Evolutionary conservation across 495 filamentous ascomycete species (phyloP).

Genomic region (Aspergillus avenaceus): DNA sequence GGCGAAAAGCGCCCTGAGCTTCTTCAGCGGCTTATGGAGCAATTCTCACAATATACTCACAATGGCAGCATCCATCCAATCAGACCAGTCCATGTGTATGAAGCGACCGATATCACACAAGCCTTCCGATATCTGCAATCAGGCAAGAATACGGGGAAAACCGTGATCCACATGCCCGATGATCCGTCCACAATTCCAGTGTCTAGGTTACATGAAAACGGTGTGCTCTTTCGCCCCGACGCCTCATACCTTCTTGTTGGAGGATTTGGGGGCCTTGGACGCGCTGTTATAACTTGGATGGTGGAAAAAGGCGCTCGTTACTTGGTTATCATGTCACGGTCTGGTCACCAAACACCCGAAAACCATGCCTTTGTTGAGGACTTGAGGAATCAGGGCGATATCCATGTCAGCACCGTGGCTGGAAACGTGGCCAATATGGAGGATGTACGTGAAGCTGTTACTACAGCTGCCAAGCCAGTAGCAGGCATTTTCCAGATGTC

Average conservation of each 20-base stretch:
- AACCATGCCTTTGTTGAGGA: not conserved
- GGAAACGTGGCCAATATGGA: conserved; percentile 7
- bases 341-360: conserved; percentile 15
- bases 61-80: not conserved
- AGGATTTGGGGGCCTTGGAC: conserved; percentile 53
- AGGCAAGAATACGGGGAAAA: conserved; percentile 29
- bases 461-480: conserved; percentile 1
- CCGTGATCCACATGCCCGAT: conserved; percentile 14
- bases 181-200: not conserved
- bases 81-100: conserved; percentile 11
- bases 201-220: not conserved
- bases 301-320: conserved; percentile 48
- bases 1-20: not conserved
- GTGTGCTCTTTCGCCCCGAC: conserved; percentile 7
- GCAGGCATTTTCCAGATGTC: conserved; percentile 21
- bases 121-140: conserved; percentile 47
- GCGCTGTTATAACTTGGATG: conserved; percentile 53
- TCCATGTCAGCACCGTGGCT: conserved; percentile 3
- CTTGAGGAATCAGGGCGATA: conserved; percentile 7
- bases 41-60: no score
- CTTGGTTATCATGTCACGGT: conserved; percentile 41
- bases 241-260: conserved; percentile 39
- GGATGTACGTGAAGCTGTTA: conserved; percentile 2
- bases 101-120: conserved; percentile 34
- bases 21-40: not conserved